Base-by-base conservation (phyloP, 176 grass and related monocot genomes). In the Dactylis glomerata region DNA sequence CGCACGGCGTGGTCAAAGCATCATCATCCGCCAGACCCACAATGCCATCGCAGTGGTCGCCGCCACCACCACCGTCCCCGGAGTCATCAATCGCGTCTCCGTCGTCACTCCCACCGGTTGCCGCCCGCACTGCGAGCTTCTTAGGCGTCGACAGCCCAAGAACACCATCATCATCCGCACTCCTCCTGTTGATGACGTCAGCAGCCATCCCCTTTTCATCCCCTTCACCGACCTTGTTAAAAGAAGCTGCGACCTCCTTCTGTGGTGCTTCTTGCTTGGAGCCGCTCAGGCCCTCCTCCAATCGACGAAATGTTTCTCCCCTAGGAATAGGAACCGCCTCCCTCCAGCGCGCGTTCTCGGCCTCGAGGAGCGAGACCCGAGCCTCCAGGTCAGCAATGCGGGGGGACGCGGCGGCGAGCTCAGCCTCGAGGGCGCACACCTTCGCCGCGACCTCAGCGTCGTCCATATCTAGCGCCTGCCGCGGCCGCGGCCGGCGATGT, bases 11-110 rank as follows among this genome's bases (percentile, higher is more conserved):
- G 71, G 31, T 16, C 0, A 22, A 59, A 32, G 64, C 82, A 64
- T 68, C 45, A 27, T 83, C 79, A 17, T 84, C 50, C 24, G 82
- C 77, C 20, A 82, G 55, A 45, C 32, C 52, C 6, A 12, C 80
- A 76, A 45, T 69, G 10, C 24, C 24, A 20, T 76, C 44, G 34
- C 36, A 44, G 12, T 20, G 26, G 79, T 49, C 40, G 49, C 38
- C 24, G 15, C 44, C 36, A 77, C 22, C 73, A 19, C 22, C 6
- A 20, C 55, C 58, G 54, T 31, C 75, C 9, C 30, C 33, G 5
- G 59, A 58, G 59, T 49, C 82, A 28, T 59, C 54, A 68, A 47
- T 54, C 41, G 27, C 49, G 1, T 33, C 44, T 57, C 75, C 85
- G 10, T 68, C 76, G 4, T 81, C 70, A 8, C 80, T 81, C 49